Base-by-base conservation (phyloP, 176 grass and related monocot species). In the Phyllostachys edulis region DNA sequence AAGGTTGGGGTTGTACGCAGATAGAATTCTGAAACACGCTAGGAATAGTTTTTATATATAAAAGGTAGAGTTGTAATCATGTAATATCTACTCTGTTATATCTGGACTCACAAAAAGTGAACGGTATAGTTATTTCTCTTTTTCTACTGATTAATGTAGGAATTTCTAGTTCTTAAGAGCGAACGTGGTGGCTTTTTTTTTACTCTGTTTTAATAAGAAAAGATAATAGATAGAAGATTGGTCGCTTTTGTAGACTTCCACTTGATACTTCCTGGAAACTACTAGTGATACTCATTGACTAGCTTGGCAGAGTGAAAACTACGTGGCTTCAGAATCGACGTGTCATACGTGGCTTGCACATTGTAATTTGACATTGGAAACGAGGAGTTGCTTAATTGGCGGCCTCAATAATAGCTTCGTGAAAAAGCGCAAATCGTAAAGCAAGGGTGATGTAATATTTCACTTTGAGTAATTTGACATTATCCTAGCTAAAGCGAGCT, bases 261-360 rank as follows among this genome's bases (percentile, higher is more conserved):
- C 42, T 73, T 37, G 74, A 71, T 57, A 57, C 45, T 51, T 20
- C 34, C 32, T 1, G 2, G 41, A 21, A 56, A 50, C 59, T 10
- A 10, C 16, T 41, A 15, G 10, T 29, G 69, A 69, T 46, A 73
- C 32, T 20, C 59, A 8, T 37, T 20, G 65, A 24, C 16, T 7
- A 65, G n/a, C 73, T 27, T 12, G 65, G 26, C 37, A 86, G 72
- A 86, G 27, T 4, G 46, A 72, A 38, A 38, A 24, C 44, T 65
- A n/a, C n/a, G n/a, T n/a, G n/a, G n/a, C n/a, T n/a, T 72, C 56
- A 32, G 56, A 78, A 72, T 41, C 18, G 77, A 81, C 44, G 9
- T 67, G 74, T 9, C 66, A 8, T 71, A 39, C 81, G 44, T 85
- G 77, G 70, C 56, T 2, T 71, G 18, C 64, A 65, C 4, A 81